Evolutionary conservation across 2,329 filamentous ascomycete species (phyloP).

Genomic region (Zalaria obscura): DNA sequence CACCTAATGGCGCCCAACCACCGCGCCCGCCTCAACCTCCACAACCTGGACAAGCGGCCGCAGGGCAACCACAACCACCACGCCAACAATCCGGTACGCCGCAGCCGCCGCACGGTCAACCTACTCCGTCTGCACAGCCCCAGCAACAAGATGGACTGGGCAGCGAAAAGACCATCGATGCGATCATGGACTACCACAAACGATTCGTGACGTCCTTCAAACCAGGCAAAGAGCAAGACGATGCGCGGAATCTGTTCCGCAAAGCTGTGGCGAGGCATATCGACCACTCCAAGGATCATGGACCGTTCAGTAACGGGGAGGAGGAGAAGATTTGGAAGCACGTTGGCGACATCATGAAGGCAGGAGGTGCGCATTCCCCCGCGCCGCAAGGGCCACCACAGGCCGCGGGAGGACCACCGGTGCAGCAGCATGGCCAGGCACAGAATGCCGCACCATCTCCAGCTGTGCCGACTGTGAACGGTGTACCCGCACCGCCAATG

Average conservation of each 20-base stretch:
- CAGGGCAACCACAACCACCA: not conserved
- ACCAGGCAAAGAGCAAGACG: slow-evolving; percentile 6
- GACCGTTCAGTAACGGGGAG: slow-evolving; percentile 5
- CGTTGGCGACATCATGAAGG: slow-evolving; percentile 6
- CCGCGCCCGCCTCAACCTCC: not conserved
- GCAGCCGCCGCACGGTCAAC: slow-evolving; percentile 1
- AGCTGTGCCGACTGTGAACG: not conserved
- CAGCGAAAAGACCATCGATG: slow-evolving; percentile 7
- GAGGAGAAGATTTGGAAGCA: slow-evolving; percentile 7
- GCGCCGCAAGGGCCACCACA: slow-evolving; percentile 1
- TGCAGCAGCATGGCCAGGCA: not conserved
- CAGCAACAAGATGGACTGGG: slow-evolving; percentile 7
- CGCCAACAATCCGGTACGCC: slow-evolving; percentile 1
- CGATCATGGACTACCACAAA: slow-evolving; percentile 9
- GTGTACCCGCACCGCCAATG: not conserved
- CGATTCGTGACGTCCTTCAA: slow-evolving; percentile 5
- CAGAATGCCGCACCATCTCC: not conserved
- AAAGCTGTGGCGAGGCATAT: slow-evolving; percentile 7
- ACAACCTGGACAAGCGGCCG: slow-evolving; percentile 1
- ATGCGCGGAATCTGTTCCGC: slow-evolving; percentile 6
- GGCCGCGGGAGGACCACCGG: not conserved
- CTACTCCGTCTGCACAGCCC: slow-evolving; percentile 1
- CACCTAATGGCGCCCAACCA: not conserved
- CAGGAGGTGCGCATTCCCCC: slow-evolving; percentile 1
- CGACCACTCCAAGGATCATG: slow-evolving; percentile 5